These are phyloP conservation scores for Cylindrodendrum hubeiense DNA, from an alignment of 2,329 filamentous ascomycete genomes.

Conservation along the genomic window DNA sequence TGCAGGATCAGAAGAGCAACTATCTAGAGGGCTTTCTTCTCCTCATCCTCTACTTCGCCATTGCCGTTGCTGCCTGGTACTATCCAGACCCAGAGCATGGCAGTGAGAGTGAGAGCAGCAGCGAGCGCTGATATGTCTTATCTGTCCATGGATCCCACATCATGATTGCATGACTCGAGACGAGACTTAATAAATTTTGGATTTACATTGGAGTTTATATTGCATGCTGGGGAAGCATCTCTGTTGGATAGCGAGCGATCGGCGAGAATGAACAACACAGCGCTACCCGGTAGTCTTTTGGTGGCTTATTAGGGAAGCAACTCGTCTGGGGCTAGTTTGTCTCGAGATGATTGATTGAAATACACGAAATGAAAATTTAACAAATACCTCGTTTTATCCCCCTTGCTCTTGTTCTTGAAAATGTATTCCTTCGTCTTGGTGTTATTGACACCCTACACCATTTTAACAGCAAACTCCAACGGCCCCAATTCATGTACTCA, in stretches of 20 bases:
- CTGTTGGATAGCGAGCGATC: neutral
- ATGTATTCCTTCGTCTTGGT: neutral
- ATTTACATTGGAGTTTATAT: neutral
- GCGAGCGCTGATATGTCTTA: neutral
- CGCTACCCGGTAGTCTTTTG: neutral
- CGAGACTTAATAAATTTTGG: neutral
- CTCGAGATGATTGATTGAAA: neutral
- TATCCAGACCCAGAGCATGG: slow-evolving; percentile 57
- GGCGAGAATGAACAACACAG: neutral
- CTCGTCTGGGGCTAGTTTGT: neutral
- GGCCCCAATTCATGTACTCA: neutral
- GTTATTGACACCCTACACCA: neutral
- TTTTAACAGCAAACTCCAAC: neutral
- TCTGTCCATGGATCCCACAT: neutral
- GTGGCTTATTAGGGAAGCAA: neutral
- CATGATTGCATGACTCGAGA: neutral
- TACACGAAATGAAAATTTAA: neutral
- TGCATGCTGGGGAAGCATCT: neutral
- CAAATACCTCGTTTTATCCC: too few species aligned
- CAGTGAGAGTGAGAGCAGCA: slow-evolving; percentile 10
- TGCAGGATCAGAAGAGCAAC: slow-evolving; percentile 89
- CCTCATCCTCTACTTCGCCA: slow-evolving; percentile 74
- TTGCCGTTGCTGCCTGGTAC: slow-evolving; percentile 70
- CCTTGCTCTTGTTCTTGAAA: neutral
- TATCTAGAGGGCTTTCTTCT: slow-evolving; percentile 90